Percentiles rank a stretch among this genome's conserved stretches.
Conservation (phyloP, 768 basidiomycete genomes). For the Amanita exitialis region DNA sequence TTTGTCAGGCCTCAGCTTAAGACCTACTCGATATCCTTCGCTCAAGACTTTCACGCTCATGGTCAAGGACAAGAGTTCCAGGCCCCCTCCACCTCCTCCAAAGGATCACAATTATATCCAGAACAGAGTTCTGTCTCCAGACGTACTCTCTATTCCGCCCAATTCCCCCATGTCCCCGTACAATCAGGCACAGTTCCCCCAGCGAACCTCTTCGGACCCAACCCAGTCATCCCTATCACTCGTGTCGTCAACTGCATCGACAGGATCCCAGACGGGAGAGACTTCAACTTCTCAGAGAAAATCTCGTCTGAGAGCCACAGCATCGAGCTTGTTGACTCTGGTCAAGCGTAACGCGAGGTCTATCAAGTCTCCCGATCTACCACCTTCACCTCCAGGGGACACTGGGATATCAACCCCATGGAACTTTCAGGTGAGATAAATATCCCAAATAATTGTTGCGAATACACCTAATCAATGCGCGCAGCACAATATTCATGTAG, state of each 20-base stretch:
- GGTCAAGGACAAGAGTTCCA: slow-evolving; percentile 16
- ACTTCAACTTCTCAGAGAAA: slow-evolving; percentile 5
- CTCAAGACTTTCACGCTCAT: slow-evolving; percentile 24
- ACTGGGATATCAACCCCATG: slow-evolving; percentile 59
- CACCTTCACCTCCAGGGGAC: slow-evolving; percentile 30
- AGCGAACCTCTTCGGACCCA: slow-evolving; percentile 21
- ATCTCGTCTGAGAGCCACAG: slow-evolving; percentile 20
- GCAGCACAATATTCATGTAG: slow-evolving; percentile 73
- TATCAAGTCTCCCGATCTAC: slow-evolving; percentile 15
- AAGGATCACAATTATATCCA: slow-evolving; percentile 49
- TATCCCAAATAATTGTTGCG: background rate
- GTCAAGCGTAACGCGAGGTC: slow-evolving; percentile 23
- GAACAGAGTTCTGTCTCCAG: slow-evolving; percentile 36
- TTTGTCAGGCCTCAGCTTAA: slow-evolving; percentile 8
- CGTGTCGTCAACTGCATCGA: slow-evolving; percentile 22
- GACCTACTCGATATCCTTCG: slow-evolving; percentile 21
- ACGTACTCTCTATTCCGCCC: slow-evolving; percentile 27
- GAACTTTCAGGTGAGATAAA: slow-evolving; percentile 59
- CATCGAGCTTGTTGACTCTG: slow-evolving; percentile 33
- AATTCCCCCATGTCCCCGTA: slow-evolving; percentile 30
- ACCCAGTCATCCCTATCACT: slow-evolving; percentile 27
- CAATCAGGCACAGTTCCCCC: slow-evolving; percentile 23
- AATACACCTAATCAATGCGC: background rate
- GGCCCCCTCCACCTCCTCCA: slow-evolving; percentile 52
- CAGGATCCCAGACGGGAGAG: slow-evolving; percentile 15